Conservation (phyloP, 352 stramenopile species). For the Pythium plurisporium region DNA sequence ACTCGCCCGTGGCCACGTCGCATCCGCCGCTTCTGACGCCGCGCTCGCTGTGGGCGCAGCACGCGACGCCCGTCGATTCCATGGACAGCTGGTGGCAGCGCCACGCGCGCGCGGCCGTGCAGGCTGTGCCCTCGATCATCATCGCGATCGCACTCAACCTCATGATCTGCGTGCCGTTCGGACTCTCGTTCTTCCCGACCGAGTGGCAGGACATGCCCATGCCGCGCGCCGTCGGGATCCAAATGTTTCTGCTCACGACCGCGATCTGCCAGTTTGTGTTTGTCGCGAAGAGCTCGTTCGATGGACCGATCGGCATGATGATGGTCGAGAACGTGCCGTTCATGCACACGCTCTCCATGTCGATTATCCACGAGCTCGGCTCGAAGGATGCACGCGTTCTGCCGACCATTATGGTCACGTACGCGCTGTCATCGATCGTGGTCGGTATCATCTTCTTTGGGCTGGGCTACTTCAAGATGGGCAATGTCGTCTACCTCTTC, state of each 20-base stretch:
- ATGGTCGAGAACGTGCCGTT: conserved; percentile 97
- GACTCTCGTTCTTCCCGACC: conserved; percentile 79
- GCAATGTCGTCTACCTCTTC: conserved; percentile 92
- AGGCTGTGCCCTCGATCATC: conserved; percentile 47
- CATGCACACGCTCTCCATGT: conserved; percentile 86
- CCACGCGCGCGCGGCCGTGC: conserved; percentile 27
- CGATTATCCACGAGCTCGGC: conserved; percentile 83
- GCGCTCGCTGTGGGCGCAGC: conserved; percentile 22
- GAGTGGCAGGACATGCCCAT: conserved; percentile 75
- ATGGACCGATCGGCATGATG: conserved; percentile 80
- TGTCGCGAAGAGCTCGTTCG: conserved; percentile 68
- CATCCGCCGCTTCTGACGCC: conserved; percentile 23
- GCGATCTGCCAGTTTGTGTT: conserved; percentile 82
- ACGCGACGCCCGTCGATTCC: not conserved
- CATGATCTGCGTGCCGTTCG: conserved; percentile 86
- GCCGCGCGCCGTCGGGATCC: conserved; percentile 70
- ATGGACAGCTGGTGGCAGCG: conserved; percentile 14
- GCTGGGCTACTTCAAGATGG: conserved; percentile 87
- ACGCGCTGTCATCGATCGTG: conserved; percentile 85
- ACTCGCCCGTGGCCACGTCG: conserved; percentile 14
- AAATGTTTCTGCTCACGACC: conserved; percentile 80
- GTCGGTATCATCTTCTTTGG: conserved; percentile 88
- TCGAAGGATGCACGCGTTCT: conserved; percentile 65
- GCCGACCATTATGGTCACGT: conserved; percentile 91
- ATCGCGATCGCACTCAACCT: conserved; percentile 81